Conservation (phyloP, 352 stramenopile species). For the Pythium rhizo-oryzae region DNA sequence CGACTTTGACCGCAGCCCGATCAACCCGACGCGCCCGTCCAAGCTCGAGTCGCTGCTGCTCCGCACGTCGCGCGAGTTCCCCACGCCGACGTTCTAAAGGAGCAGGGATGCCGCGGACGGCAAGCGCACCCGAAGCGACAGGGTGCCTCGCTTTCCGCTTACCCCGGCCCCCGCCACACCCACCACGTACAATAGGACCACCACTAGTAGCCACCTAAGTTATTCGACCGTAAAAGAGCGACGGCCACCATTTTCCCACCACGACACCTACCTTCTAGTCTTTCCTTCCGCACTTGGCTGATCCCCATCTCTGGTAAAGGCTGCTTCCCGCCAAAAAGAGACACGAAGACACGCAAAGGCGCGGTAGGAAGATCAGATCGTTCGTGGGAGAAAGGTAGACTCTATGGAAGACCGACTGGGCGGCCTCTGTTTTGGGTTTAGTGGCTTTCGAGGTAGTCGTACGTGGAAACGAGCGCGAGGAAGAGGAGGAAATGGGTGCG, state of each 20-base stretch:
- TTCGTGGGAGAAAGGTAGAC: no score
- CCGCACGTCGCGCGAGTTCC: conserved; percentile 83
- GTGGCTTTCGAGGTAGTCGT: no score
- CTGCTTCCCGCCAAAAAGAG: no score
- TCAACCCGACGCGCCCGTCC: conserved; percentile 72
- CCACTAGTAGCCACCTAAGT: conserved; percentile 14
- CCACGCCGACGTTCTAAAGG: conserved; percentile 64
- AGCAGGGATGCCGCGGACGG: no score
- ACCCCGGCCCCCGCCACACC: neutral
- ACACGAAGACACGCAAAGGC: no score
- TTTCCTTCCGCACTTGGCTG: neutral
- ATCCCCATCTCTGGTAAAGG: no score
- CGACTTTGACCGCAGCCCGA: conserved; percentile 74
- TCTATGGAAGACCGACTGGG: no score
- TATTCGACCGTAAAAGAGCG: conserved; percentile 11
- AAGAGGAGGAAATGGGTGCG: neutral
- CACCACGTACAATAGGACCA: conserved; percentile 19
- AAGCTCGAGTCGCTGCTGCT: conserved; percentile 85
- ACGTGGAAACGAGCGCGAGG: neutral
- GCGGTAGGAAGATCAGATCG: no score
- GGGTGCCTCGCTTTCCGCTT: no score
- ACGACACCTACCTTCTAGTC: neutral
- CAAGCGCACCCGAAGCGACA: no score
- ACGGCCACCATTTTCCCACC: neutral
- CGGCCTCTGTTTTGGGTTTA: no score